phyloP scores from a whole-genome alignment of 176 grass and related monocot species.

The Raddia guianensis region DNA sequence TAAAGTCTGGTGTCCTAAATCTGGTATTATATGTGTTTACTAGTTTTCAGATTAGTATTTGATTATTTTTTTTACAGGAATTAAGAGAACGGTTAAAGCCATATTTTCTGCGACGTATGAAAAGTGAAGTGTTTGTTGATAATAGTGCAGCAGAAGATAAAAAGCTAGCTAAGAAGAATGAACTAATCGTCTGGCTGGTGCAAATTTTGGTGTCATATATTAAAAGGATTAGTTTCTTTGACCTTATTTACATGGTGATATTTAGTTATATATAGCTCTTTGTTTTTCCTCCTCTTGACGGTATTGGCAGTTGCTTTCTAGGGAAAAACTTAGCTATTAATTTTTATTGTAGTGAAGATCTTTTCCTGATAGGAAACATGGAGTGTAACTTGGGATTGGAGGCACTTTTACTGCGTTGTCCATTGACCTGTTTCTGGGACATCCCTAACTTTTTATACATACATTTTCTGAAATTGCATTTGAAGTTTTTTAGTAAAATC shows the following conservation, averaged over 20 bases:
- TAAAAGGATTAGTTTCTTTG: background rate
- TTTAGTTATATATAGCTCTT: background rate
- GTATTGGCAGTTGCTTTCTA: conserved; percentile 1
- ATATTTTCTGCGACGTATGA: conserved; percentile 83
- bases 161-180: conserved; percentile 67
- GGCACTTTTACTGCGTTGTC: background rate
- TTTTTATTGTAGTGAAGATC: background rate
- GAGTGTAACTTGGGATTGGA: background rate
- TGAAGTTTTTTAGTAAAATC: conserved; percentile 7
- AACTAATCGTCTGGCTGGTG: conserved; percentile 95
- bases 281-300: conserved; percentile 11
- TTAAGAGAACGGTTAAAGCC: conserved; percentile 87
- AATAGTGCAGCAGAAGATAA: conserved; percentile 42
- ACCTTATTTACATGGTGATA: conserved; percentile 3
- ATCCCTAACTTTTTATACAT: background rate
- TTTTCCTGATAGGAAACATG: background rate
- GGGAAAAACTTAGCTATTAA: background rate
- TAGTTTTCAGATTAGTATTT: conserved; percentile 23
- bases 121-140: conserved; percentile 77
- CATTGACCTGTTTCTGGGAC: background rate
- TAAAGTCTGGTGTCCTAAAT: background rate
- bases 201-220: conserved; percentile 12
- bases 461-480: background rate
- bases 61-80: conserved; percentile 48
- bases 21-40: conserved; percentile 34